Evolutionary conservation across 441 rosid genomes (phyloP).

Genomic region (Eruca vesicaria): DNA sequence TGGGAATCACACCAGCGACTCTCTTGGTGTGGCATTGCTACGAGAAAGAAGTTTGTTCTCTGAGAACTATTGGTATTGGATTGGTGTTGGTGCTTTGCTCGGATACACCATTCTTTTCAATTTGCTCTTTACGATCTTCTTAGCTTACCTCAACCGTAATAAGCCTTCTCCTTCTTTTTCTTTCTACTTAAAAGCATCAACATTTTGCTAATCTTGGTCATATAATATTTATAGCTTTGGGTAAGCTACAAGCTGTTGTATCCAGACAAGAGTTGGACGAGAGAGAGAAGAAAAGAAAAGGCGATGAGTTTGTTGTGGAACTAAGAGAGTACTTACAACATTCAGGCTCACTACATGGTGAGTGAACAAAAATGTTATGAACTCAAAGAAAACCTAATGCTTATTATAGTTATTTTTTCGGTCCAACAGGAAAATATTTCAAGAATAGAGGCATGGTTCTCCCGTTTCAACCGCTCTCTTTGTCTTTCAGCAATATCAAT

Average conservation of each 20-base stretch:
- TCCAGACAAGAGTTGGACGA: slow-evolving; percentile 87
- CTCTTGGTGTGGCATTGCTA: slow-evolving; percentile 72
- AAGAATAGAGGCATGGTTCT: slow-evolving; percentile 96
- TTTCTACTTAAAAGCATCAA: slow-evolving; percentile 1
- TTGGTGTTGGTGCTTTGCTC: slow-evolving; percentile 85
- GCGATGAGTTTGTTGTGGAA: slow-evolving; percentile 71
- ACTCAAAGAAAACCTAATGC: neutral
- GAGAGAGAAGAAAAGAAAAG: slow-evolving; percentile 80
- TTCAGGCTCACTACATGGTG: slow-evolving; percentile 79
- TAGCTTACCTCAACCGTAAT: slow-evolving; percentile 82
- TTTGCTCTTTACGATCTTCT: slow-evolving; percentile 71
- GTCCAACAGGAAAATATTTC: slow-evolving; percentile 68
- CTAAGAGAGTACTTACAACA: slow-evolving; percentile 81
- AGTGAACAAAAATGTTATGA: slow-evolving; percentile 16
- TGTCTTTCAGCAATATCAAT: slow-evolving; percentile 84
- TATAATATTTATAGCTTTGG: slow-evolving; percentile 53
- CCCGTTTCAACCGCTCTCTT: slow-evolving; percentile 89
- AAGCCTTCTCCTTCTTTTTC: slow-evolving; percentile 39
- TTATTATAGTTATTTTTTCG: slow-evolving; percentile 16
- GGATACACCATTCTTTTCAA: slow-evolving; percentile 82
- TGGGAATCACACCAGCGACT: slow-evolving; percentile 43
- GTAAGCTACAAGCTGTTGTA: slow-evolving; percentile 80
- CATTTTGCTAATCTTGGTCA: slow-evolving; percentile 13
- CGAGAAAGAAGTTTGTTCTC: slow-evolving; percentile 72
- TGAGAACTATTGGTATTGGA: slow-evolving; percentile 97